Conservation (phyloP, 208 protist genomes). For the Balamuthia mandrillaris region DNA sequence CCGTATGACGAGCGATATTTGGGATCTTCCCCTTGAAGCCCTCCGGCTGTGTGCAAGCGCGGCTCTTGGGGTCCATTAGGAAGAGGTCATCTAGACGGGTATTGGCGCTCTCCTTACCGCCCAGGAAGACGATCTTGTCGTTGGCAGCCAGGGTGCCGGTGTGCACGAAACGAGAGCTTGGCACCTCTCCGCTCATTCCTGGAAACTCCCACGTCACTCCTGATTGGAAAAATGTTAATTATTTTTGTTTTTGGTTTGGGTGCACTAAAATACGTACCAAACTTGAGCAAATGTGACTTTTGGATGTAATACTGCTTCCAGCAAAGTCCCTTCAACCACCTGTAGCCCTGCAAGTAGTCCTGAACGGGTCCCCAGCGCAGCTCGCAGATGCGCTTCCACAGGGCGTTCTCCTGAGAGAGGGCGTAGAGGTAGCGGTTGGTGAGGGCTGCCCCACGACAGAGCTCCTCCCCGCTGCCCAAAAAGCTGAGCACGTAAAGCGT, state of each 20-base stretch:
- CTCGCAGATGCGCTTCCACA: slow-evolving; percentile 6
- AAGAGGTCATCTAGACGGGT: not conserved
- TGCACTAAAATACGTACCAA: no score
- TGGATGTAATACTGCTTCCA: slow-evolving; percentile 27
- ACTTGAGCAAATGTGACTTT: not conserved
- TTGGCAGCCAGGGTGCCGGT: not conserved
- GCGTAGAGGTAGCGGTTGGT: not conserved
- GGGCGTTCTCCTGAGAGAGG: slow-evolving; percentile 8
- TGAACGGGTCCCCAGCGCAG: not conserved
- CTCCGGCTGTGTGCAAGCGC: not conserved
- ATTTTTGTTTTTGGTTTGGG: no score
- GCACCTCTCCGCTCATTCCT: not conserved
- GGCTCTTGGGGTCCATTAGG: not conserved
- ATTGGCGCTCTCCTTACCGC: slow-evolving; percentile 15
- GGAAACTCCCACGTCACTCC: slow-evolving; percentile 19
- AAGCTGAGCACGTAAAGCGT: not conserved
- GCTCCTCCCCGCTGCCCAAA: not conserved
- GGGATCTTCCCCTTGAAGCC: not conserved
- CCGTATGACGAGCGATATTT: slow-evolving; percentile 7
- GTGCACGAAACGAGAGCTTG: slow-evolving; percentile 1
- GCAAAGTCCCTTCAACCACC: not conserved
- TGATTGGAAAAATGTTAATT: no score
- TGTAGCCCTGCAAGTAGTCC: not conserved
- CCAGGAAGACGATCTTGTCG: slow-evolving; percentile 4
- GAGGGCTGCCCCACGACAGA: not conserved